Base-by-base conservation (phyloP, 106 monocot genomes). In the Platanthera zijinensis region DNA sequence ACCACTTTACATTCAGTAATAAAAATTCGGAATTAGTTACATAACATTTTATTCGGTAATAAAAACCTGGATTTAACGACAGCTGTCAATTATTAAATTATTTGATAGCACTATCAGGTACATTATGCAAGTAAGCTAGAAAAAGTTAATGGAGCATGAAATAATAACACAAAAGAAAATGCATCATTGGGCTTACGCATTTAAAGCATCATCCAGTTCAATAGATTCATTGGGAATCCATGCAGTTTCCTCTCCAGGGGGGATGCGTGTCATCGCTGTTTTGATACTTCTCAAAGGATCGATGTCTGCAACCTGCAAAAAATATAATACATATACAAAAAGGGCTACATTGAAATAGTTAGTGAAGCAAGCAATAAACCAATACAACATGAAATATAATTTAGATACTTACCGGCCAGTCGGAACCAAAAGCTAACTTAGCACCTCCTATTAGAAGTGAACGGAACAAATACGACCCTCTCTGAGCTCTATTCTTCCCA, bases 361-460 rank as follows among this genome's bases (percentile, higher is more conserved):
- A 28, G 11, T 2, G 4, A 48, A 18, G 6, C 51, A 79, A 25
- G 28, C 15, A 50, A 15, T 18, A 52, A 25, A 74, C 13, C 28
- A 59, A 48, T 76, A 76, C 61, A 79, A 50, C 32, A 49, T 21
- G 8, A 30, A 51, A 18, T 15, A 81, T 9, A n/a, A 52, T 75
- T 61, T 28, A 75, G 69, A 46, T 51, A 74, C 83, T 85, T 70
- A 97, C 97, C 14, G 97, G 97, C 94, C 97, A 97, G 52, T 97
- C 97, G 80, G 97, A 97, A 79, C 97, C 97, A 84, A 97, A 97
- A 69, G 86, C 86, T 63, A 97, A 63, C 19, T 67, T 73, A 57
- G 88, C 89, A 74, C 78, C 80, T 22, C 84, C 80, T 71, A 51
- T 69, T 69, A 88, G 64, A 45, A 97, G 83, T 14, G 94, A 91